Percentiles rank a stretch among this genome's conserved stretches.
Evolutionary conservation across 441 rosid species (phyloP).

Genomic region (Eutrema salsugineum): DNA sequence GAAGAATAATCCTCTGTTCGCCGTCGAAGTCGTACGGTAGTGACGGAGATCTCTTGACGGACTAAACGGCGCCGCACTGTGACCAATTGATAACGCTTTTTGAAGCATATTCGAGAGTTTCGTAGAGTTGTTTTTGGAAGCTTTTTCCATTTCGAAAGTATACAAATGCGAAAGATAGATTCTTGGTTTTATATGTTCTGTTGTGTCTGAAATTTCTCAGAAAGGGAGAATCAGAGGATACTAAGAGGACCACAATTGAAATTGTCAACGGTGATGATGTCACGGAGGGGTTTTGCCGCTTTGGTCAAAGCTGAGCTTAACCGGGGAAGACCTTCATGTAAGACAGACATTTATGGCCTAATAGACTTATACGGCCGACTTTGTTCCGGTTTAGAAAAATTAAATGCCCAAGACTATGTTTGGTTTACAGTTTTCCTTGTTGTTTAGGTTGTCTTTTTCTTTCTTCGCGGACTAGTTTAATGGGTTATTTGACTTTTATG

Average conservation of each 20-base stretch:
- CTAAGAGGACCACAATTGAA: not conserved
- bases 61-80: conserved; percentile 55
- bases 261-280: conserved; percentile 12
- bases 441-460: not conserved
- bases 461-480: conserved; percentile 9
- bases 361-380: conserved; percentile 4
- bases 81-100: conserved; percentile 51
- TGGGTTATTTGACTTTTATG: conserved; percentile 17
- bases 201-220: conserved; percentile 25
- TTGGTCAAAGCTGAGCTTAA: conserved; percentile 25
- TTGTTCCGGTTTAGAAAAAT: conserved; percentile 5
- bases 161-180: not conserved
- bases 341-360: not conserved
- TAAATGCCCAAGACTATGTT: not conserved
- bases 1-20: conserved; percentile 31
- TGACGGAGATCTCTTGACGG: conserved; percentile 48
- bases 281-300: not conserved
- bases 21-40: conserved; percentile 18
- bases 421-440: not conserved
- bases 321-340: conserved; percentile 14
- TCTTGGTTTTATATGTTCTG: conserved; percentile 12
- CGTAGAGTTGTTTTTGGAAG: conserved; percentile 28
- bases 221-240: not conserved
- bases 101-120: conserved; percentile 57
- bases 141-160: conserved; percentile 30